Conservation (phyloP, 805 yeast species). For the Saturnispora quitensis region DNA sequence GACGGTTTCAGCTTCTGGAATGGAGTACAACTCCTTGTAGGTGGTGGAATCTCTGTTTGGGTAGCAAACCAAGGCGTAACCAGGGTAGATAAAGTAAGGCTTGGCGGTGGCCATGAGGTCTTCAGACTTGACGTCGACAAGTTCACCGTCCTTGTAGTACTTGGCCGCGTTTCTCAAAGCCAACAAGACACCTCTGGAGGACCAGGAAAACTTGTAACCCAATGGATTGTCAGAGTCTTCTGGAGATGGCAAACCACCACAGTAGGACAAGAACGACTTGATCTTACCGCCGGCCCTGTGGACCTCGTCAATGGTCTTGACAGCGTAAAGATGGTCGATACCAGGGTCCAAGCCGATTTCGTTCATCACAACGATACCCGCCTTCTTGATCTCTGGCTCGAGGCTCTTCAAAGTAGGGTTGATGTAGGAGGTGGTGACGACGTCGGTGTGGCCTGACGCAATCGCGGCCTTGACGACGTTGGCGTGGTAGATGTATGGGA, state of each 20-base stretch:
- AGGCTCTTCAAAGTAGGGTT: constrained; percentile 83
- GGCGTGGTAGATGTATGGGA: constrained; percentile 93
- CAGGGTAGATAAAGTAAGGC: constrained; percentile 94
- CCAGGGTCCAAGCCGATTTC: constrained; percentile 99
- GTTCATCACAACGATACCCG: constrained; percentile 96
- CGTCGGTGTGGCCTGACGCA: constrained; percentile 73
- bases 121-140: constrained; percentile 73
- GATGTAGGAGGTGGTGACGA: constrained; percentile 94
- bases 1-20: constrained; percentile 96
- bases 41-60: constrained; percentile 98
- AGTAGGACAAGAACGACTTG: constrained; percentile 88
- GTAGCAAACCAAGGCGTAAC: constrained; percentile 87
- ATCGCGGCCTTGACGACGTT: constrained; percentile 90
- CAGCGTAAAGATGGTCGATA: constrained; percentile 96
- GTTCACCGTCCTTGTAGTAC: constrained; percentile 78
- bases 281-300: constrained; percentile 88
- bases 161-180: constrained; percentile 92
- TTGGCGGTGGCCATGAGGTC: constrained; percentile 92
- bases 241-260: constrained; percentile 99
- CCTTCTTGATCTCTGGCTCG: constrained; percentile 80
- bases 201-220: constrained; percentile 99
- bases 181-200: constrained; percentile 93
- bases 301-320: constrained; percentile 95
- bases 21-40: constrained; percentile 82
- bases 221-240: constrained; percentile 96